Evolutionary conservation across 2,329 filamentous ascomycete species (phyloP).

Genomic region (Phyllosticta citribraziliensis): DNA sequence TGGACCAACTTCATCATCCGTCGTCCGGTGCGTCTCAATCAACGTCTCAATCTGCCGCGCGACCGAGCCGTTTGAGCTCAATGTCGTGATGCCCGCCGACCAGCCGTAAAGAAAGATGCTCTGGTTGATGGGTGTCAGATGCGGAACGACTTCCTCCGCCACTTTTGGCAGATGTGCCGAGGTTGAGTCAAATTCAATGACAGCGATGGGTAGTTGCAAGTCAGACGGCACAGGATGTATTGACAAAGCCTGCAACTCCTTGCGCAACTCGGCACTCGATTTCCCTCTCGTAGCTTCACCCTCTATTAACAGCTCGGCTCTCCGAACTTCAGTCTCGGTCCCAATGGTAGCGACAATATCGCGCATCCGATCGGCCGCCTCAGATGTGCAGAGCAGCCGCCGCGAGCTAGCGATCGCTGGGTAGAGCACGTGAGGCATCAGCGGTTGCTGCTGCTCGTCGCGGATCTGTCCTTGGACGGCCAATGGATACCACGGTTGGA

Average conservation of each 20-base stretch:
- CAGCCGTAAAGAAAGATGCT: conserved; percentile 67
- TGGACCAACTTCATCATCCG: conserved; percentile 45
- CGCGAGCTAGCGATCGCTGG: conserved; percentile 46
- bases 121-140: conserved; percentile 52
- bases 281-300: neutral
- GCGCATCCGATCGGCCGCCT: conserved; percentile 55
- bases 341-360: conserved; percentile 30
- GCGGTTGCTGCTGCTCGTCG: conserved; percentile 50
- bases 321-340: conserved; percentile 35
- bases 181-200: conserved; percentile 40
- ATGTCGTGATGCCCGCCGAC: conserved; percentile 51
- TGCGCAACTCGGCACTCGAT: conserved; percentile 12
- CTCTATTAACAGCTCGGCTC: conserved; percentile 48
- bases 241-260: conserved; percentile 34
- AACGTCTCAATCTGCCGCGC: conserved; percentile 54
- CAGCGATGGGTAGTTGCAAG: conserved; percentile 52
- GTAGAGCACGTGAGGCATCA: conserved; percentile 53
- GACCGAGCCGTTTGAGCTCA: conserved; percentile 62
- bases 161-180: conserved; percentile 33
- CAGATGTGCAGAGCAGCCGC: conserved; percentile 54
- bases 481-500: conserved; percentile 45
- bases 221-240: conserved; percentile 43
- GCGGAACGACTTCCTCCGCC: conserved; percentile 34
- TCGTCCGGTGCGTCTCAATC: conserved; percentile 42
- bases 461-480: conserved; percentile 56